Conservation (phyloP, 164 flowering plant genomes). For the Berberis thunbergii region DNA sequence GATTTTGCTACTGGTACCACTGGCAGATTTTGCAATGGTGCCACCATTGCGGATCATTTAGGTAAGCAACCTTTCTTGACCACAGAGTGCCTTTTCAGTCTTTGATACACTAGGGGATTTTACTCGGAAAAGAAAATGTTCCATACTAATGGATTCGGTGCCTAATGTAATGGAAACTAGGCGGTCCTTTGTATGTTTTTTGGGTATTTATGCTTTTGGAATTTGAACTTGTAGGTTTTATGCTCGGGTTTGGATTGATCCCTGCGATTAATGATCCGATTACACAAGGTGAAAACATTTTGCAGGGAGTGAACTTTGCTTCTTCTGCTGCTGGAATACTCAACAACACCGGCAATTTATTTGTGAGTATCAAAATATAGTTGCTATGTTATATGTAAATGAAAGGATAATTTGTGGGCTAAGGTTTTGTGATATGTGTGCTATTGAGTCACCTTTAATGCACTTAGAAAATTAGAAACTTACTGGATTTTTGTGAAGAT, state of each 20-base stretch:
- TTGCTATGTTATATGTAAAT: background rate
- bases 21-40: conserved; percentile 88
- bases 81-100: background rate
- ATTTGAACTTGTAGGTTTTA: background rate
- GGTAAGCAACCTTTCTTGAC: background rate
- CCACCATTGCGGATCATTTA: background rate
- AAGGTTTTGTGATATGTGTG: background rate
- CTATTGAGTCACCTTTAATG: background rate
- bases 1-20: conserved; percentile 68
- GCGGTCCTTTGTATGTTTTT: background rate
- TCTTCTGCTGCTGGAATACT: conserved; percentile 14
- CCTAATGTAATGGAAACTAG: too few relatives aligned
- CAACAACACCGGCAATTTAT: conserved; percentile 1
- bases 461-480: too few relatives aligned
- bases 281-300: conserved; percentile 9
- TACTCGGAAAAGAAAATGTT: background rate
- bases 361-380: background rate
- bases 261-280: conserved; percentile 6
- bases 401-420: background rate
- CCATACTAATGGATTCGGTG: too few relatives aligned
- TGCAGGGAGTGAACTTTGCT: conserved; percentile 14
- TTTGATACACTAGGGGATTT: background rate
- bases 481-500: background rate
- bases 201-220: background rate
- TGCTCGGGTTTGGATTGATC: conserved; percentile 7